A percentile compares a stretch with the other conserved stretches of the same genome.
phyloP scores from a whole-genome alignment of 352 stramenopile genomes.

The Phytophthora syringae region DNA sequence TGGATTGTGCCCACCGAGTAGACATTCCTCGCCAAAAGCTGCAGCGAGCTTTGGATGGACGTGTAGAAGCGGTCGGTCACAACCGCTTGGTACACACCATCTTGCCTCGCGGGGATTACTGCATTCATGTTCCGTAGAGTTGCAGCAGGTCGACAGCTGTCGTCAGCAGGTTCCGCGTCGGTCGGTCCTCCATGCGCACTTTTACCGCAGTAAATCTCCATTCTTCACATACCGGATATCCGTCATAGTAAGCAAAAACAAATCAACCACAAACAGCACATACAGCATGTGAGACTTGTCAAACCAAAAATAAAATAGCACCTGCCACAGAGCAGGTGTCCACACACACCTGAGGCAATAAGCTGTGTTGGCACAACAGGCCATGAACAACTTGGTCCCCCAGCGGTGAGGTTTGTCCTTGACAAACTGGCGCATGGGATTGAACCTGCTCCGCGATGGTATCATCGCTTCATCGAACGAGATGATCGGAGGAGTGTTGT shows the following conservation, averaged over 20 bases:
- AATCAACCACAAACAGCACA: not conserved
- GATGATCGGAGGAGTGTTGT: not conserved
- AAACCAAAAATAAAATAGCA: not conserved
- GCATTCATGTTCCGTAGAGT: not conserved
- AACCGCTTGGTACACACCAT: not conserved
- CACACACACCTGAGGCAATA: not conserved
- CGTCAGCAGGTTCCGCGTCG: not conserved
- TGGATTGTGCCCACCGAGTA: conserved; percentile 4
- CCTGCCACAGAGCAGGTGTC: not conserved
- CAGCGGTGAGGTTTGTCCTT: conserved; percentile 13
- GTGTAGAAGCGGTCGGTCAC: not conserved
- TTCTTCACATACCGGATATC: not conserved
- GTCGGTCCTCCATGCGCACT: not conserved
- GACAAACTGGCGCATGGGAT: conserved; percentile 25
- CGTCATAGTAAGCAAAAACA: not conserved
- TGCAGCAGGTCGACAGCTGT: conserved; percentile 1
- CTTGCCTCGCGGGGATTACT: too few species aligned
- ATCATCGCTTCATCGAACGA: conserved; percentile 24
- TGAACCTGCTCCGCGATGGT: conserved; percentile 1
- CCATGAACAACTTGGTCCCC: conserved; percentile 28
- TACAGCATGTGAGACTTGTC: conserved; percentile 13
- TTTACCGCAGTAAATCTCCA: conserved; percentile 3
- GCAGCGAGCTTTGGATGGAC: not conserved
- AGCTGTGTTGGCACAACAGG: conserved; percentile 4
- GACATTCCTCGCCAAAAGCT: conserved; percentile 3